Percentiles rank a stretch among this genome's conserved stretches.
These are phyloP conservation scores for Neocallimastix lanati DNA, from an alignment of 192 early-diverging fungal species.

Conservation along the genomic window DNA sequence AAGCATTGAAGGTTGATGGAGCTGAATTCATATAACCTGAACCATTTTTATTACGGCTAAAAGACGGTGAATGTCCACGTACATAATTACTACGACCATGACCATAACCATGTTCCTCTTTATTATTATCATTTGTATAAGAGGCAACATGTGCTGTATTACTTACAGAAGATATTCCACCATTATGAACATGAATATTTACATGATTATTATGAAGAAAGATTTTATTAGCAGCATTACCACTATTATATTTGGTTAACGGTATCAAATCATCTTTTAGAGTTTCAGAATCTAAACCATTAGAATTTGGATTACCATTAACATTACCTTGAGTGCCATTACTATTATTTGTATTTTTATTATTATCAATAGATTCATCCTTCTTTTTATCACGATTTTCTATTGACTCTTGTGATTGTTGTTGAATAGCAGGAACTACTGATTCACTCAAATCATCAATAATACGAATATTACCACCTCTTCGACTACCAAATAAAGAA, in stretches of 20 bases:
- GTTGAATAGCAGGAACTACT: neutral
- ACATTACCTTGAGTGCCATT: neutral
- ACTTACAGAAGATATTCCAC: neutral
- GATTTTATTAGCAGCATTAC: neutral
- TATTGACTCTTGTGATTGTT: neutral
- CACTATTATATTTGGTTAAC: neutral
- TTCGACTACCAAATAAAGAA: neutral
- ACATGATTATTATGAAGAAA: neutral
- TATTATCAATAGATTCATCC: neutral
- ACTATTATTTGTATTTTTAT: neutral
- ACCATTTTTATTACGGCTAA: neutral
- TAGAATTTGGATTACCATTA: too few relatives aligned
- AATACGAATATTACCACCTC: neutral
- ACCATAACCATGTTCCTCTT: neutral
- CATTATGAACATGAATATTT: neutral
- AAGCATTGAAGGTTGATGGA: neutral
- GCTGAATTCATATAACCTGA: neutral
- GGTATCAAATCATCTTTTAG: neutral
- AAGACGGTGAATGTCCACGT: neutral
- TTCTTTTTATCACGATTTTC: neutral
- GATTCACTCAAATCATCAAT: neutral
- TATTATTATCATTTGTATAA: neutral
- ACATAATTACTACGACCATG: neutral
- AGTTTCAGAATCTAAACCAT: too few relatives aligned
- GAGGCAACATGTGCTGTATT: neutral